phyloP scores from a whole-genome alignment of 768 basidiomycete species.

The Mycena olivaceomarginata region DNA sequence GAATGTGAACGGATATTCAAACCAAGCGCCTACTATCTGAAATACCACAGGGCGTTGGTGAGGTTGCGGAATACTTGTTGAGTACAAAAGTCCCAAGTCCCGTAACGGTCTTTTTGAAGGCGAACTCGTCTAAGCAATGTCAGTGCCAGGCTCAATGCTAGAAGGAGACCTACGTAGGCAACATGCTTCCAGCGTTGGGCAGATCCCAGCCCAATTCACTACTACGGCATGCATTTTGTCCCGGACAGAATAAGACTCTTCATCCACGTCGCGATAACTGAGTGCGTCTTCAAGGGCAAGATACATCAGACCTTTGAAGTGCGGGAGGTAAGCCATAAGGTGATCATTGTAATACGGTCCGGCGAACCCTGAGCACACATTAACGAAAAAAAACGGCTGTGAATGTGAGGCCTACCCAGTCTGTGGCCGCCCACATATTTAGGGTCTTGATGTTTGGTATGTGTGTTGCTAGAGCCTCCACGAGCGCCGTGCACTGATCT shows the following conservation, averaged over 20 bases:
- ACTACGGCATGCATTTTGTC: constrained; percentile 12
- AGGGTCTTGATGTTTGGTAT: constrained; percentile 16
- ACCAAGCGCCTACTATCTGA: constrained; percentile 19
- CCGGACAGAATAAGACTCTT: background rate
- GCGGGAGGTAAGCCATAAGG: constrained; percentile 20
- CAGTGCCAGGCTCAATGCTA: constrained; percentile 1
- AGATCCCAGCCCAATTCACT: constrained; percentile 4
- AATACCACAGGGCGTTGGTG: constrained; percentile 21
- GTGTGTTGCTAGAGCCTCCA: constrained; percentile 17
- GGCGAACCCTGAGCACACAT: constrained; percentile 17
- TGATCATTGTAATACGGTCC: constrained; percentile 12
- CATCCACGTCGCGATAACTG: background rate
- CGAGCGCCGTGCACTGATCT: constrained; percentile 7
- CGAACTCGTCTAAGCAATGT: constrained; percentile 19
- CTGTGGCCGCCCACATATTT: constrained; percentile 14
- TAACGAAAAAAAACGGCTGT: background rate
- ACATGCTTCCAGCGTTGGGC: constrained; percentile 15
- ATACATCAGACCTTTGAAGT: constrained; percentile 10
- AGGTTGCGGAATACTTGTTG: constrained; percentile 9
- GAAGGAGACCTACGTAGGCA: constrained; percentile 11
- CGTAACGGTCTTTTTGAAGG: constrained; percentile 17
- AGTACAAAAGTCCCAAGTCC: constrained; percentile 17
- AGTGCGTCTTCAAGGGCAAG: constrained; percentile 4
- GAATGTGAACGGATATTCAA: constrained; percentile 10
- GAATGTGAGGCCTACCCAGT: constrained; percentile 17